phyloP scores from a whole-genome alignment of 2,329 filamentous ascomycete species.

The Neoarthrinium moseri region DNA sequence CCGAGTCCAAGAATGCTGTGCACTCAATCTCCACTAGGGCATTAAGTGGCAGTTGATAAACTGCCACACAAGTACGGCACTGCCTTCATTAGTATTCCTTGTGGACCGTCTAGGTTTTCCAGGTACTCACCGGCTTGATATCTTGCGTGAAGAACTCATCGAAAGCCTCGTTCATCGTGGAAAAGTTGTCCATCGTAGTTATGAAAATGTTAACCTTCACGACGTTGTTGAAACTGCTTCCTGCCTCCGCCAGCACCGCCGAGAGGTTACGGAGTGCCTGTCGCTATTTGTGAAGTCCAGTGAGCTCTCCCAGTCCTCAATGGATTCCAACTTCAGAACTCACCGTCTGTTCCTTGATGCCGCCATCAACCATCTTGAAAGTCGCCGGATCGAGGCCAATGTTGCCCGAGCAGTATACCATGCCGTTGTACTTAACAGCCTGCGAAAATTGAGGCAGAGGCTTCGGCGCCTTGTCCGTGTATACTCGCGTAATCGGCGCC shows the following conservation, averaged over 20 bases:
- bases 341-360: conserved; percentile 53
- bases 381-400: conserved; percentile 58
- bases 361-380: conserved; percentile 52
- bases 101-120: background rate
- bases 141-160: conserved; percentile 44
- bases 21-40: conserved; percentile 77
- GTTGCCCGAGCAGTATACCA: conserved; percentile 70
- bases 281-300: conserved; percentile 30
- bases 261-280: conserved; percentile 59
- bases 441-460: conserved; percentile 59
- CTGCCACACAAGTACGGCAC: conserved; percentile 68
- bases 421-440: conserved; percentile 60
- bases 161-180: conserved; percentile 56
- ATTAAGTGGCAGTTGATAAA: conserved; percentile 68
- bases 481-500: conserved; percentile 36
- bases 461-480: conserved; percentile 47
- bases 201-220: conserved; percentile 69
- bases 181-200: conserved; percentile 64
- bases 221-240: conserved; percentile 56
- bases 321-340: conserved; percentile 12
- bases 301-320: too few species aligned
- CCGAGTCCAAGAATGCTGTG: conserved; percentile 43
- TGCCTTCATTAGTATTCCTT: conserved; percentile 13
- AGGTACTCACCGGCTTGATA: conserved; percentile 42
- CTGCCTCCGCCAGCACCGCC: conserved; percentile 59